Evolutionary conservation across 1,139 yeast genomes (phyloP), one percentile per base, ranked within the genome.

Genomic region (Taphrina wiesneri): DNA sequence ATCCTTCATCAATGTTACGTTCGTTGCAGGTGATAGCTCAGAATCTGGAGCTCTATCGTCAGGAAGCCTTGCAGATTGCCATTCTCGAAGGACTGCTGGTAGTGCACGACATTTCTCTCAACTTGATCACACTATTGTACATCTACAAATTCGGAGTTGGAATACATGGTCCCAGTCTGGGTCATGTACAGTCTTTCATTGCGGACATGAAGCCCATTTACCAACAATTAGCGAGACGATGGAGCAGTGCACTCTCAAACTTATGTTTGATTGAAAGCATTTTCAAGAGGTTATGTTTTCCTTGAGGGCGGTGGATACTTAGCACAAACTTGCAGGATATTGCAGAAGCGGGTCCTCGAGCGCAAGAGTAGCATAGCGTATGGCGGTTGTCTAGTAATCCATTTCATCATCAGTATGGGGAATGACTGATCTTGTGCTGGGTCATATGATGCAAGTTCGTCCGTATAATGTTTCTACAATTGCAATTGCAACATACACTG

Each of bases 41-140:
- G 19, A 60, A 51, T 28, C 41, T 60, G 23, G 30, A 28, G 34
- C 23, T 39, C 11, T 60, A 60, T 34, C 32, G 21, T 3, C 15
- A 30, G 5, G 57, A 49, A 30, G 64, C 57, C 21, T 21, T 52
- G 11, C 57, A 60, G 49, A 49, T 60, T 17, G 57, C 64, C 19
- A 51, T 60, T 11, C 56, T 60, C 32, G 64, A 60, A 30, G 64
- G 64, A 9, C 19, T 51, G 28, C 43, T 51, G 25, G 57, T 60
- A 28, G 47, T 28, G n/a, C 64, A 60, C 43, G 57, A 39, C 21
- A 30, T 60, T 15, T 51, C 52, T 11, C 28, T 60, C 30, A 60
- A 60, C 21, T 25, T 28, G 9, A 39, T 60, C 30, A 60, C 64
- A n/a, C 46, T 60, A 17, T 17, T 60, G 23, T 60, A 60, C 36